A percentile compares a stretch with the other conserved stretches of the same genome.
These are phyloP conservation scores for Tuber borchii DNA, from an alignment of 495 filamentous ascomycete genomes.

Conservation along the genomic window DNA sequence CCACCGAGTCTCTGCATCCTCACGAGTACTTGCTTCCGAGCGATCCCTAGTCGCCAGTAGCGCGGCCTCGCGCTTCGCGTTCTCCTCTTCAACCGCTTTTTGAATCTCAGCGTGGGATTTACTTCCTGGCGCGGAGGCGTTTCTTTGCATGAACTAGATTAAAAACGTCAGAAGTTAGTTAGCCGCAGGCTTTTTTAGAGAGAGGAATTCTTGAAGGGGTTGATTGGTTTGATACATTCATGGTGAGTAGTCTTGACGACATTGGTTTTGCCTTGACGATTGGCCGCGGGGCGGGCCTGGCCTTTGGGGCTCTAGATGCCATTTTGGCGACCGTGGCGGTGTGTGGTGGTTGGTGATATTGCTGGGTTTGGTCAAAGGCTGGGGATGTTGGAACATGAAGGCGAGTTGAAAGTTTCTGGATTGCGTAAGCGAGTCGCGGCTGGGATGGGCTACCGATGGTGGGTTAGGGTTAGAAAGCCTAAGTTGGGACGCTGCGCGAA, in stretches of 20 bases:
- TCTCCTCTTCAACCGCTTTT: slow-evolving; percentile 66
- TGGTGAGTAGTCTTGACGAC: slow-evolving; percentile 84
- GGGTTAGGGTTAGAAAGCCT: neutral
- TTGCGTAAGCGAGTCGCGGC: neutral
- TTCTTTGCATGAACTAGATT: slow-evolving; percentile 86
- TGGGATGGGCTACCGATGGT: neutral
- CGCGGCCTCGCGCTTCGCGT: slow-evolving; percentile 64
- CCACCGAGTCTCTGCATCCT: slow-evolving; percentile 79
- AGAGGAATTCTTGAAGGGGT: slow-evolving; percentile 1
- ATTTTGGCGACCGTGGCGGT: slow-evolving; percentile 34
- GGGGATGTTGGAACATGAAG: neutral
- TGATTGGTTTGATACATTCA: slow-evolving; percentile 59
- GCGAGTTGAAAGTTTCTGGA: neutral
- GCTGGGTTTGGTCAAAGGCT: neutral
- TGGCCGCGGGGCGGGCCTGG: slow-evolving; percentile 40
- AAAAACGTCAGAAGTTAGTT: slow-evolving; percentile 9
- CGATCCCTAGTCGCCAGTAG: slow-evolving; percentile 54
- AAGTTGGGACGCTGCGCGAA: neutral
- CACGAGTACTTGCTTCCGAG: neutral
- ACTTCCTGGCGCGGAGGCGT: slow-evolving; percentile 52
- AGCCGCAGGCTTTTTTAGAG: slow-evolving; percentile 6
- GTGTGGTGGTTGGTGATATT: neutral
- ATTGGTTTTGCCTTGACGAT: slow-evolving; percentile 59
- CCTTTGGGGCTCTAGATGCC: slow-evolving; percentile 45
- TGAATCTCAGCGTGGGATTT: slow-evolving; percentile 49